These are phyloP conservation scores for Melanomma pulvis-pyrius DNA, from an alignment of 495 filamentous ascomycete species.

Conservation along the genomic window DNA sequence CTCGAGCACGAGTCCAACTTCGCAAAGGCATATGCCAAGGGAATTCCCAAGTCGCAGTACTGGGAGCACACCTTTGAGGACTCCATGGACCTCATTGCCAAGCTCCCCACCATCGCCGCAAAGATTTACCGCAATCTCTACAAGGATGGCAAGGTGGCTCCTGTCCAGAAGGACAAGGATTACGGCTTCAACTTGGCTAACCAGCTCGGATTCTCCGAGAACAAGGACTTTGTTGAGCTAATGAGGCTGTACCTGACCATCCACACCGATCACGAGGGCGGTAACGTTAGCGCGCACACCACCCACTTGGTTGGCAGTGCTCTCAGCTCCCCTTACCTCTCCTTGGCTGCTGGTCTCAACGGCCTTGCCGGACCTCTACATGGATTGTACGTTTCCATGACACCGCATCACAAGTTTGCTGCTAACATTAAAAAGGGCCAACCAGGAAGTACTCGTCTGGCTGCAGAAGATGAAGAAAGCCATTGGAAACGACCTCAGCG, in stretches of 20 bases:
- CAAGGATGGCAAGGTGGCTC: conserved; percentile 97
- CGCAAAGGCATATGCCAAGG: conserved; percentile 96
- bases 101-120: conserved; percentile 95
- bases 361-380: conserved; percentile 97
- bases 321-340: conserved; percentile 96
- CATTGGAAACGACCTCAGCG: conserved; percentile 90
- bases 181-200: conserved; percentile 98
- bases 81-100: conserved; percentile 99
- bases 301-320: conserved; percentile 97
- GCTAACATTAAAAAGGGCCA: conserved; percentile 60
- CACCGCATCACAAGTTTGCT: conserved; percentile 4
- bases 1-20: conserved; percentile 98
- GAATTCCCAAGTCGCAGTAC: conserved; percentile 98
- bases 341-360: conserved; percentile 92
- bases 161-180: conserved; percentile 97
- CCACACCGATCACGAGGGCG: conserved; percentile 96
- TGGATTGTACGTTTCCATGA: conserved; percentile 64
- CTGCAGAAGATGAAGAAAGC: conserved; percentile 97
- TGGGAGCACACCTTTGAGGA: conserved; percentile 99
- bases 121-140: conserved; percentile 99
- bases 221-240: conserved; percentile 96
- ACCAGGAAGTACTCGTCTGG: conserved; percentile 99
- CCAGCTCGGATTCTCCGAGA: conserved; percentile 93
- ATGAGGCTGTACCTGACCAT: conserved; percentile 99
- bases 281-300: conserved; percentile 97